These are phyloP conservation scores for Zizania palustris DNA, from an alignment of 202 grass and related monocot genomes.

Conservation along the genomic window DNA sequence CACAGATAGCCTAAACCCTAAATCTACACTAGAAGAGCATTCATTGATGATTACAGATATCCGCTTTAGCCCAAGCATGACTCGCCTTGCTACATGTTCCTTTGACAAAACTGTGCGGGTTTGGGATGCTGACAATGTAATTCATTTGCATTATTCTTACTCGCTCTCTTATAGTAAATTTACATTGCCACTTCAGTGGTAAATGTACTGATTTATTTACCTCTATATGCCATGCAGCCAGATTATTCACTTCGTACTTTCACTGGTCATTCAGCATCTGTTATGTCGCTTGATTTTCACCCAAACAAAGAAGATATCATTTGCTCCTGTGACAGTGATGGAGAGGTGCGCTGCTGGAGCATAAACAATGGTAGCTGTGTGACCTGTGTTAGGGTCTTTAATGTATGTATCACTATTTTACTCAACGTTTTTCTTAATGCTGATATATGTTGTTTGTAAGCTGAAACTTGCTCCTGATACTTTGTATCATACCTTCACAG, in stretches of 20 bases:
- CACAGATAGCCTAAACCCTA: slow-evolving; percentile 70
- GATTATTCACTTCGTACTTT: slow-evolving; percentile 97
- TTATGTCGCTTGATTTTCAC: slow-evolving; percentile 96
- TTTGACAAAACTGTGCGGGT: slow-evolving; percentile 98
- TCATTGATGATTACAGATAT: slow-evolving; percentile 85
- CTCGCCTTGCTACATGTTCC: slow-evolving; percentile 92
- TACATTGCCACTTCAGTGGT: not conserved
- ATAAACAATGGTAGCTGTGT: slow-evolving; percentile 95
- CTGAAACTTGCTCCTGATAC: slow-evolving; percentile 4
- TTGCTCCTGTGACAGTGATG: slow-evolving; percentile 88
- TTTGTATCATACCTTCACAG: slow-evolving; percentile 36
- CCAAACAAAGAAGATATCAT: slow-evolving; percentile 98
- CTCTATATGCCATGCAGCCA: slow-evolving; percentile 54
- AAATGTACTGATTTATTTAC: not conserved
- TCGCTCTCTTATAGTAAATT: not conserved
- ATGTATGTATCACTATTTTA: slow-evolving; percentile 49
- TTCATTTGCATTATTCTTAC: not conserved
- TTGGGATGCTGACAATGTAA: slow-evolving; percentile 97
- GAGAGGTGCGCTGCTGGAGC: slow-evolving; percentile 94
- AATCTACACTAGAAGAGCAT: slow-evolving; percentile 83
- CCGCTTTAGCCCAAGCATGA: slow-evolving; percentile 93
- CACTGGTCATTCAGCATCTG: slow-evolving; percentile 89
- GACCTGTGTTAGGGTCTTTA: slow-evolving; percentile 64
- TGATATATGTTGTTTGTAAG: not conserved
- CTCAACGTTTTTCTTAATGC: not conserved